phyloP scores from a whole-genome alignment of 2,329 filamentous ascomycete genomes.

The Fonsecaea monophora region DNA sequence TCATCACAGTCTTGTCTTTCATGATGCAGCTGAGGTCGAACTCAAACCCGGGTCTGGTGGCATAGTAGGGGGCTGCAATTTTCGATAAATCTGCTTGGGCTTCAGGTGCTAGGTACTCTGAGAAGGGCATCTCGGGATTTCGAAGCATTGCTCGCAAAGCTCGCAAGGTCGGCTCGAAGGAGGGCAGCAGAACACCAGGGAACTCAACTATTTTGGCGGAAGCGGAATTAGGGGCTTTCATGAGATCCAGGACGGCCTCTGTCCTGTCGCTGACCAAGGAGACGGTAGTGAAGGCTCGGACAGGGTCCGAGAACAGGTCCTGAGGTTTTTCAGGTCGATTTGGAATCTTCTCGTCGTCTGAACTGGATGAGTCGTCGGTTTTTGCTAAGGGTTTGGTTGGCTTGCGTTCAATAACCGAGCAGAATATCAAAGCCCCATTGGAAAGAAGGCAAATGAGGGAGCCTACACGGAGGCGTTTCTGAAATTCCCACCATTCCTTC shows the following conservation, averaged over 20 bases:
- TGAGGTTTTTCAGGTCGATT: neutral
- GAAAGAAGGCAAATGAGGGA: conserved; percentile 7
- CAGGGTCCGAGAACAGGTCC: neutral
- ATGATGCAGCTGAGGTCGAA: conserved; percentile 52
- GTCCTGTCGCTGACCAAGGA: neutral
- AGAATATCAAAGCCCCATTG: conserved; percentile 4
- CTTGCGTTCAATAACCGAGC: neutral
- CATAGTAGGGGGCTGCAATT: conserved; percentile 60
- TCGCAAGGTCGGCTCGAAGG: conserved; percentile 22
- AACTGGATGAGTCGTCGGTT: neutral
- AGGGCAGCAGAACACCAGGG: conserved; percentile 21
- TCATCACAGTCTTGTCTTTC: conserved; percentile 2
- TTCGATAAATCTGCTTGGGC: conserved; percentile 34
- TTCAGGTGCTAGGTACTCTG: conserved; percentile 10
- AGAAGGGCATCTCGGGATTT: conserved; percentile 43
- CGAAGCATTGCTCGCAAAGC: conserved; percentile 19
- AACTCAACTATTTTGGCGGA: conserved; percentile 20
- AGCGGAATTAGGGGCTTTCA: conserved; percentile 1
- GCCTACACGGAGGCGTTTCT: neutral
- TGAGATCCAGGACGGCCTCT: neutral
- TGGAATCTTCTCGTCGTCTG: neutral
- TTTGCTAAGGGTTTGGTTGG: neutral
- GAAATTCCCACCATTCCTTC: conserved; percentile 2
- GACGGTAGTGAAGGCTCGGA: neutral
- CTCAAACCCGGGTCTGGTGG: conserved; percentile 55